Evolutionary conservation across 2,329 filamentous ascomycete genomes (phyloP), one percentile per base, ranked within the genome.

Genomic region (Paradendryphiella salina): DNA sequence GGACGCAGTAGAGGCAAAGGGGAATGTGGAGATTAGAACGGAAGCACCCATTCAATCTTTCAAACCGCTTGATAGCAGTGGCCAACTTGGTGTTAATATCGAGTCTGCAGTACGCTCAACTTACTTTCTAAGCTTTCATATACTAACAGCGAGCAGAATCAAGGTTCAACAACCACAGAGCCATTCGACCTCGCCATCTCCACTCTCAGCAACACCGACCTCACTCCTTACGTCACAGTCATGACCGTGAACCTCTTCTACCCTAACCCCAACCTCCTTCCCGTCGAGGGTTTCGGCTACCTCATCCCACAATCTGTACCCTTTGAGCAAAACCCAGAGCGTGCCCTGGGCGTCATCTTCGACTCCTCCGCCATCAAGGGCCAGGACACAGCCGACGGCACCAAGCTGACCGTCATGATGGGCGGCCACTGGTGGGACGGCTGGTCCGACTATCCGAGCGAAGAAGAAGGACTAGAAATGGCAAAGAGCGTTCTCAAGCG

Each of bases 181-280:
- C 56, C 50, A 31, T 72, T 62, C 50, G 66, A 71, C 53, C 55
- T 71, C 39, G 64, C 61, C 46, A 57, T 71, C 45, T 70, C 66
- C 35, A 62, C 67, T 6, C 64, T 71, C 40, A 64, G 64, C 46
- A 49, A 64, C 26, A 78, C 88, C 9, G 67, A 71, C 14, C 68
- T 80, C 35, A 82, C 83, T 13, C 80, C 83, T 45, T 83, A 86
- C 29, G 88, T 93, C 23, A 92, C 86, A 26, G 91, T 96, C 60
- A 92, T 92, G 85, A 89, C 92, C 2, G 88, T 99, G 54, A 96
- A 96, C 74, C 79, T 99, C 39, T 96, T 87, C 80, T 99, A 87
- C 72, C 77, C 80, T 1, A 79, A 84, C 35, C 80, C 85, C 5
- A 67, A 82, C 50, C 75, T 96, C 29, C 79, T 89, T 40, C 82